phyloP scores from a whole-genome alignment of 306 rosid genomes.

The Abrus pulchellus region DNA sequence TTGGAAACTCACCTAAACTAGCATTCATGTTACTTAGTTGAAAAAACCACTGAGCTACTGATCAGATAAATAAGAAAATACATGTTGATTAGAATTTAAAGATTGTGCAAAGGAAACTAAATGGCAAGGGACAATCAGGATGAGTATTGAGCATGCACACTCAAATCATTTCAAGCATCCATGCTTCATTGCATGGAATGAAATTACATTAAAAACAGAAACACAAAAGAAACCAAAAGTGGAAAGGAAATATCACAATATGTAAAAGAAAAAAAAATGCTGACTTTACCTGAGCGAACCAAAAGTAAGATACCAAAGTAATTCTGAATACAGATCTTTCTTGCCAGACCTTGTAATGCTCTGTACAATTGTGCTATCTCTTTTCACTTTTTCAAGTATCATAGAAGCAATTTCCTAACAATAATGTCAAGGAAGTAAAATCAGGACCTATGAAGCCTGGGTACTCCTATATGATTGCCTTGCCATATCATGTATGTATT shows the following conservation, averaged over 20 bases:
- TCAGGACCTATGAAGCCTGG: slow-evolving; percentile 11
- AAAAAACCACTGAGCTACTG: slow-evolving; percentile 34
- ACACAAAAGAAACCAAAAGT: slow-evolving; percentile 25
- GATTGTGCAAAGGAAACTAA: slow-evolving; percentile 38
- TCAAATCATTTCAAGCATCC: slow-evolving; percentile 26
- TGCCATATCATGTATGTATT: slow-evolving; percentile 9
- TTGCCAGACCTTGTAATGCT: slow-evolving; percentile 88
- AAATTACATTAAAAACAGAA: slow-evolving; percentile 33
- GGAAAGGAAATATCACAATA: slow-evolving; percentile 5
- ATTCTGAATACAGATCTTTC: slow-evolving; percentile 86
- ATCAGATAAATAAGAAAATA: slow-evolving; percentile 40
- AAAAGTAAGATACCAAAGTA: slow-evolving; percentile 79
- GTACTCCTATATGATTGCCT: not conserved
- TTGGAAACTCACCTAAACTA: slow-evolving; percentile 35
- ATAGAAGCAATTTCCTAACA: slow-evolving; percentile 67
- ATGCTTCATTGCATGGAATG: slow-evolving; percentile 16
- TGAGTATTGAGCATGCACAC: slow-evolving; percentile 10
- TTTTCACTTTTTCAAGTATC: slow-evolving; percentile 72
- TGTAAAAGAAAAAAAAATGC: slow-evolving; percentile 34
- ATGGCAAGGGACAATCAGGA: slow-evolving; percentile 18
- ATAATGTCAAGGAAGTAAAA: slow-evolving; percentile 37
- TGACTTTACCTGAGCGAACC: slow-evolving; percentile 76
- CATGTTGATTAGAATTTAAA: slow-evolving; percentile 12
- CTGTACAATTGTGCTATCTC: slow-evolving; percentile 64
- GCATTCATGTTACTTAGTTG: slow-evolving; percentile 32